Evolutionary conservation across 2,329 filamentous ascomycete genomes (phyloP), one percentile per base, ranked within the genome.

Genomic region (Paramyrothecium sp.): DNA sequence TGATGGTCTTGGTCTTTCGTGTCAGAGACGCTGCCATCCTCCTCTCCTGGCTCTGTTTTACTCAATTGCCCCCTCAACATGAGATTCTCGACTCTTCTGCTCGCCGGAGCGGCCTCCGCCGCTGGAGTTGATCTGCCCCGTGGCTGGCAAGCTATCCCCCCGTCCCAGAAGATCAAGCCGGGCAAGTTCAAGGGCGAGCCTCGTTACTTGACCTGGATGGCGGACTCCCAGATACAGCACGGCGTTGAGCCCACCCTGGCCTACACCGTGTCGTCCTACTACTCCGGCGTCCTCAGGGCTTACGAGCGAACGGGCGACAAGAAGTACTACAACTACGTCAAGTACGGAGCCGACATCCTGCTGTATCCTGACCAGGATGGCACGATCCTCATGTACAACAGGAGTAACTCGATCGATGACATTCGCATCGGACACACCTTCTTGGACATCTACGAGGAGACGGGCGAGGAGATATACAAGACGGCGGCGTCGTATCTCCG

Each of bases 201-300:
- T n/a, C 48, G 61, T 16, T 67, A 65, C 47, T 57, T 67, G 13
- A 67, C 64, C 11, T 67, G 65, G 64, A 67, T 67, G 65, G 65
- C 65, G 10, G 64, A 67, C 54, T 67, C 65, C 17, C 62, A 67
- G 34, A 67, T 67, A 23, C 64, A 62, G 54, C 64, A 67, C 46
- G 63, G 65, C 3, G 64, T 65, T 16, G 65, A 67, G 34, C 65
- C 65, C 0, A 67, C 64, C 1, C 58, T 63, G 30, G 65, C 65
- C 3, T 67, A 67, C 53, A 67, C 65, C 0, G 58, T 65, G 2
- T 63, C 61, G 7, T 47, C 61, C 11, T 63, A 54, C 16, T 63
- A 63, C 38, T 63, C 61, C 2, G 60, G 61, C 3, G 46, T 63
- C 7, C 55, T 63, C 3, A 20, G 30, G 2, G 60, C 60, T 1